These are phyloP conservation scores for Williopsis jadinii DNA, from an alignment of 1,139 yeast genomes.

Conservation along the genomic window DNA sequence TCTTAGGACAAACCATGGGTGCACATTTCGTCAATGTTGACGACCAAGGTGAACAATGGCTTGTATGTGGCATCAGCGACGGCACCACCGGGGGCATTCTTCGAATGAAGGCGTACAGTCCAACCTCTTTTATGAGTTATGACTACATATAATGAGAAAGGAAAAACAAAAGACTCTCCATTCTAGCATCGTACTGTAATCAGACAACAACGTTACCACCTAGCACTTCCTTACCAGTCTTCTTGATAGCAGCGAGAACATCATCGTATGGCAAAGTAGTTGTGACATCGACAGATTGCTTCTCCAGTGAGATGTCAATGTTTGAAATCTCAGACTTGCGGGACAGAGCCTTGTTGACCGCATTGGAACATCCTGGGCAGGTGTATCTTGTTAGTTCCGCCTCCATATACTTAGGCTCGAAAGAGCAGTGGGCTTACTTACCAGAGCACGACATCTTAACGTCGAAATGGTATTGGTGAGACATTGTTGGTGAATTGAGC, in stretches of 20 bases:
- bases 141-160: conserved; percentile 19
- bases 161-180: too few relatives aligned
- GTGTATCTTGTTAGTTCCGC: too few relatives aligned
- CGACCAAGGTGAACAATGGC: conserved; percentile 39
- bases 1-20: conserved; percentile 56
- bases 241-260: conserved; percentile 70
- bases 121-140: conserved; percentile 33
- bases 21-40: conserved; percentile 41
- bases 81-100: conserved; percentile 52
- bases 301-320: conserved; percentile 67
- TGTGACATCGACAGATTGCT: conserved; percentile 76
- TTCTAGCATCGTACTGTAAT: not conserved
- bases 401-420: too few relatives aligned
- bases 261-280: conserved; percentile 66
- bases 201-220: conserved; percentile 41
- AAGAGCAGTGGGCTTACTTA: conserved; percentile 15
- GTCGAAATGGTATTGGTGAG: conserved; percentile 64
- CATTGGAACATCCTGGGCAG: conserved; percentile 69
- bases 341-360: conserved; percentile 72
- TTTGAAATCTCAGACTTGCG: conserved; percentile 69
- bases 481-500: conserved; percentile 24
- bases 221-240: conserved; percentile 84
- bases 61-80: conserved; percentile 50
- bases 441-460: conserved; percentile 78
- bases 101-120: conserved; percentile 37